phyloP scores from a whole-genome alignment of 2,329 filamentous ascomycete genomes.

The Cercospora zeae-maydis region DNA sequence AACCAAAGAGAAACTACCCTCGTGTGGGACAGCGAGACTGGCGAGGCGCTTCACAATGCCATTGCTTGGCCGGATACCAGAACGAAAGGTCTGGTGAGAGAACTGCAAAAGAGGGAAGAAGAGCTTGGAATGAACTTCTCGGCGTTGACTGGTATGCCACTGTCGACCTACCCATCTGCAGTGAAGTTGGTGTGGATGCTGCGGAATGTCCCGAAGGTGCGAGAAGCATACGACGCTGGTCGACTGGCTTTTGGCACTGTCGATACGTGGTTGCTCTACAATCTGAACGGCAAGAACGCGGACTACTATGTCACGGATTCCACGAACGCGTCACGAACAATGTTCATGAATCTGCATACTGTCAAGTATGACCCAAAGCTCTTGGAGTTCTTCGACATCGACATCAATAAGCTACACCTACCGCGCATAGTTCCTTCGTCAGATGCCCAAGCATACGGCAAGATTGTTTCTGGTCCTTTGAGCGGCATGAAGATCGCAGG shows the following conservation, averaged over 20 bases:
- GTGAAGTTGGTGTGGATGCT: slow-evolving; percentile 86
- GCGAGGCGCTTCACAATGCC: slow-evolving; percentile 76
- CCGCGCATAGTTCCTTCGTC: slow-evolving; percentile 81
- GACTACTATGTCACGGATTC: slow-evolving; percentile 77
- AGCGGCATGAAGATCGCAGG: slow-evolving; percentile 71
- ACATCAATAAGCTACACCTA: slow-evolving; percentile 66
- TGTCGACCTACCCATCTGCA: slow-evolving; percentile 84
- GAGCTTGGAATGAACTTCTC: slow-evolving; percentile 60
- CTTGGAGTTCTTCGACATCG: slow-evolving; percentile 76
- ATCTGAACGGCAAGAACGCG: slow-evolving; percentile 67
- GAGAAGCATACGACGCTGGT: slow-evolving; percentile 71
- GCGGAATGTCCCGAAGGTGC: slow-evolving; percentile 65
- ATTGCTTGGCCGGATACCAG: slow-evolving; percentile 90
- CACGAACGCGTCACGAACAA: slow-evolving; percentile 83
- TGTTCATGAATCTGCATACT: slow-evolving; percentile 88
- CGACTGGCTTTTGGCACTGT: slow-evolving; percentile 83
- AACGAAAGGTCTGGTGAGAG: slow-evolving; percentile 70
- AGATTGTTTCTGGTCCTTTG: slow-evolving; percentile 61
- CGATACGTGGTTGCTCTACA: slow-evolving; percentile 83
- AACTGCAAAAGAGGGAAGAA: slow-evolving; percentile 65
- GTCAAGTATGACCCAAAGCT: slow-evolving; percentile 75
- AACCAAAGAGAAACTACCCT: slow-evolving; percentile 87
- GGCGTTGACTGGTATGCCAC: slow-evolving; percentile 71
- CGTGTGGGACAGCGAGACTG: slow-evolving; percentile 77
- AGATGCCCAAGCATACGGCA: slow-evolving; percentile 68